Conservation (phyloP, 495 filamentous ascomycete genomes). For the Pyronema omphalodes region DNA sequence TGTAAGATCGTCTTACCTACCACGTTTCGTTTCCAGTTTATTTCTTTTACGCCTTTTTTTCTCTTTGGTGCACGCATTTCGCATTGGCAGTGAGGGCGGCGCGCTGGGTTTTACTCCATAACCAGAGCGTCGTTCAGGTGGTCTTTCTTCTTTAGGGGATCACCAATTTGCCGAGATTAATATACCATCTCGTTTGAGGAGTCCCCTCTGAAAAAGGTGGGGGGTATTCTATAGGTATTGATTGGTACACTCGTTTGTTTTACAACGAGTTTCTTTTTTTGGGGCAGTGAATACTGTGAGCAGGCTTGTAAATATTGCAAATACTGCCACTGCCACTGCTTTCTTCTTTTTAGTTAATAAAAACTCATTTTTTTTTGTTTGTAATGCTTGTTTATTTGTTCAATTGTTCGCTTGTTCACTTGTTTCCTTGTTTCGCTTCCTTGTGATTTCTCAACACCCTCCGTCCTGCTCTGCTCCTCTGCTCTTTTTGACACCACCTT, state of each 20-base stretch:
- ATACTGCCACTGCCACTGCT: not conserved
- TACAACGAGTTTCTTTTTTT: not conserved
- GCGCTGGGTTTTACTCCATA: not conserved
- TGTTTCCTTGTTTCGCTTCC: not conserved
- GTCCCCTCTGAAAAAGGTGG: not conserved
- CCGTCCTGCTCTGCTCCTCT: not conserved
- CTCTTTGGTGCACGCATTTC: too few species aligned
- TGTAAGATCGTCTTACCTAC: too few species aligned
- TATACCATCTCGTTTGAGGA: conserved; percentile 5
- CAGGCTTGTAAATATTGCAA: too few species aligned
- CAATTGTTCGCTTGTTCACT: too few species aligned
- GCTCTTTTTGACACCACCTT: not conserved
- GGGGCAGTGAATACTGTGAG: too few species aligned
- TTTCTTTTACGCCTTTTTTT: too few species aligned
- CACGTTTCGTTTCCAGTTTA: too few species aligned
- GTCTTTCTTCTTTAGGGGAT: not conserved
- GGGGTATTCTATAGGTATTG: conserved; percentile 3
- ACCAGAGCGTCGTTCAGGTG: conserved; percentile 3
- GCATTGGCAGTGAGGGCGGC: too few species aligned
- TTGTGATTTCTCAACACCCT: not conserved
- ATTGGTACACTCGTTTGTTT: conserved; percentile 1
- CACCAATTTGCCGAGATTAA: not conserved
- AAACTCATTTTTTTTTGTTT: not conserved
- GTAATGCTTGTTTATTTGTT: not conserved
- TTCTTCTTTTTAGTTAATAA: not conserved